These are phyloP conservation scores for Pseudonectria foliicola DNA, from an alignment of 2,329 filamentous ascomycete species.

Conservation along the genomic window DNA sequence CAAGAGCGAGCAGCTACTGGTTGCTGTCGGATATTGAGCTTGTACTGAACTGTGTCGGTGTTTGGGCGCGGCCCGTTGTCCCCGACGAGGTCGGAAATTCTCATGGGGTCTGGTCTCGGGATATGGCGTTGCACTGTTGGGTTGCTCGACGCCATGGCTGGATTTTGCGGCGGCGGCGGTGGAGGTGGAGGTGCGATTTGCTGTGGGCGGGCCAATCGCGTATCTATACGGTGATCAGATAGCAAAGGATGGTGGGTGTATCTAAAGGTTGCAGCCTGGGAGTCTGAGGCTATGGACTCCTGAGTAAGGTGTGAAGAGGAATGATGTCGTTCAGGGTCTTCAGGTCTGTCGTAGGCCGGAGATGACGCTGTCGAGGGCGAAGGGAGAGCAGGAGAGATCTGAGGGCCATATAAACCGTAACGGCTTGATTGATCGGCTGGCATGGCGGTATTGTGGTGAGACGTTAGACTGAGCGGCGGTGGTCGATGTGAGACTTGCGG, in stretches of 20 bases:
- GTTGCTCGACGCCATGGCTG: slow-evolving; percentile 1
- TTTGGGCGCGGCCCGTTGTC: slow-evolving; percentile 1
- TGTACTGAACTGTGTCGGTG: slow-evolving; percentile 20
- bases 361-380: background rate
- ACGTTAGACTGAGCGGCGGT: slow-evolving; percentile 4
- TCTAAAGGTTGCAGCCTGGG: slow-evolving; percentile 2
- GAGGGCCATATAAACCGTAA: slow-evolving; percentile 2
- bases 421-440: slow-evolving; percentile 7
- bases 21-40: slow-evolving; percentile 59
- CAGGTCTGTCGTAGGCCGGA: background rate
- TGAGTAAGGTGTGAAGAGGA: slow-evolving; percentile 2
- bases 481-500: slow-evolving; percentile 13
- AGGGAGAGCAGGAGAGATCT: slow-evolving; percentile 3
- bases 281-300: slow-evolving; percentile 4
- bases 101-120: slow-evolving; percentile 16
- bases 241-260: slow-evolving; percentile 2
- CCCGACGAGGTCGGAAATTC: slow-evolving; percentile 15
- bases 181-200: slow-evolving; percentile 2
- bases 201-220: slow-evolving; percentile 2
- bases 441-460: slow-evolving; percentile 5
- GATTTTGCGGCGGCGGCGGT: slow-evolving; percentile 1
- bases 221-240: slow-evolving; percentile 1
- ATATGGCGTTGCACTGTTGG: slow-evolving; percentile 10
- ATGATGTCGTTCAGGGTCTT: slow-evolving; percentile 7
- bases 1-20: slow-evolving; percentile 72